These are phyloP conservation scores for Dalechampia spathulata DNA, from an alignment of 441 rosid genomes.

Conservation along the genomic window DNA sequence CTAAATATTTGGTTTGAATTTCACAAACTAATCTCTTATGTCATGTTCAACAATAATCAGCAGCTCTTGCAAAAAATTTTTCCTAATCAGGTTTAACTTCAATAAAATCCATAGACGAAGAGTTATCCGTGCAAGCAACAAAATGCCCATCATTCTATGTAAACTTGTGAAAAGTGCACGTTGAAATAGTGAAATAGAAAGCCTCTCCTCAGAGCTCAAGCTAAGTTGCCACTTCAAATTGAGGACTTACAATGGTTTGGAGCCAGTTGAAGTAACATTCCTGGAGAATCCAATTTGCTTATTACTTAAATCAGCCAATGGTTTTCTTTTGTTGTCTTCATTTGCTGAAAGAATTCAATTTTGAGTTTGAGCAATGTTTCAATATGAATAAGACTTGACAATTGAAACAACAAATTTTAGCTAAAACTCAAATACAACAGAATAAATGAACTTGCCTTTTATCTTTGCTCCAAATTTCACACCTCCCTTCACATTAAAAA, in stretches of 20 bases:
- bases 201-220: background rate
- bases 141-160: background rate
- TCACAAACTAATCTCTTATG: background rate
- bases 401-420: background rate
- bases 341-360: slow-evolving; percentile 23
- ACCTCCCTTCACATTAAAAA: slow-evolving; percentile 30
- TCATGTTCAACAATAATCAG: background rate
- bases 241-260: slow-evolving; percentile 49
- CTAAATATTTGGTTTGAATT: background rate
- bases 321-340: slow-evolving; percentile 43
- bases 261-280: slow-evolving; percentile 36
- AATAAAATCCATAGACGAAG: too few species aligned
- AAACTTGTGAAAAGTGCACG: background rate
- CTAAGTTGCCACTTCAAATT: slow-evolving; percentile 2
- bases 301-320: slow-evolving; percentile 77
- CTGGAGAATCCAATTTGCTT: slow-evolving; percentile 21
- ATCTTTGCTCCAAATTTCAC: slow-evolving; percentile 28
- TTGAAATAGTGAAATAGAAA: background rate
- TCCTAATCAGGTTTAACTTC: too few species aligned
- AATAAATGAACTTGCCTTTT: slow-evolving; percentile 26
- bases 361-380: background rate
- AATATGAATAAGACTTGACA: background rate
- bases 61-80: background rate
- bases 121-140: background rate
- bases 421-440: slow-evolving; percentile 30